A percentile compares a stretch with the other conserved stretches of the same genome.
phyloP scores from a whole-genome alignment of 140 eudicot species.

The Erigeron philadelphicus region DNA sequence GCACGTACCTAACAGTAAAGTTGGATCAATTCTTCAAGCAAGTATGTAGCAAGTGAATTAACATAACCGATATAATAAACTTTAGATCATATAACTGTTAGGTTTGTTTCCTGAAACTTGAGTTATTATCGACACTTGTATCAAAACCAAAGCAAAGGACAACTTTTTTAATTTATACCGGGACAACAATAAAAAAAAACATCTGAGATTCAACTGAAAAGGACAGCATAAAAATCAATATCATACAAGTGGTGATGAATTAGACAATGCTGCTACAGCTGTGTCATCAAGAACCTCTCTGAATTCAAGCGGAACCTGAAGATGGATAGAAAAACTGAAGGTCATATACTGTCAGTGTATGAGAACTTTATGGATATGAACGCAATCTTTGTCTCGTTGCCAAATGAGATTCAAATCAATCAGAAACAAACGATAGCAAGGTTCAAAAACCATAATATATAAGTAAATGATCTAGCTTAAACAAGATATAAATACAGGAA shows the following conservation, averaged over 20 bases:
- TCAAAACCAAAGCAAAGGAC: constrained; percentile 9
- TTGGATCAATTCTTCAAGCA: constrained; percentile 17
- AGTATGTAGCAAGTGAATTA: constrained; percentile 15
- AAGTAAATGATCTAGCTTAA: background rate
- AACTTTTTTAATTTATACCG: too few species aligned
- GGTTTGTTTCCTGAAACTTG: background rate
- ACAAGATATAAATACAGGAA: constrained; percentile 1
- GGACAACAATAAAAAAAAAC: background rate
- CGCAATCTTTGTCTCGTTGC: constrained; percentile 12
- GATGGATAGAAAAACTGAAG: constrained; percentile 17
- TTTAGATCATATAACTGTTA: background rate
- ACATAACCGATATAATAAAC: constrained; percentile 17
- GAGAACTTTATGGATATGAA: background rate
- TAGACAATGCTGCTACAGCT: constrained; percentile 84
- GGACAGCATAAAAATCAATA: constrained; percentile 18
- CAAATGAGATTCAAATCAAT: background rate
- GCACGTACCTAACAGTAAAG: constrained; percentile 65
- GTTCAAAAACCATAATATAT: background rate
- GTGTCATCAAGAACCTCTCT: constrained; percentile 88
- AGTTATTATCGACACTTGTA: background rate
- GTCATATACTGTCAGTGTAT: constrained; percentile 10
- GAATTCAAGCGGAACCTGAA: constrained; percentile 86
- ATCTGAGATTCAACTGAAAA: constrained; percentile 16
- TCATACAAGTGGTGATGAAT: constrained; percentile 73
- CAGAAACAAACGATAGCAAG: background rate